phyloP scores from a whole-genome alignment of 176 grass and related monocot species.

The Carex pumila region DNA sequence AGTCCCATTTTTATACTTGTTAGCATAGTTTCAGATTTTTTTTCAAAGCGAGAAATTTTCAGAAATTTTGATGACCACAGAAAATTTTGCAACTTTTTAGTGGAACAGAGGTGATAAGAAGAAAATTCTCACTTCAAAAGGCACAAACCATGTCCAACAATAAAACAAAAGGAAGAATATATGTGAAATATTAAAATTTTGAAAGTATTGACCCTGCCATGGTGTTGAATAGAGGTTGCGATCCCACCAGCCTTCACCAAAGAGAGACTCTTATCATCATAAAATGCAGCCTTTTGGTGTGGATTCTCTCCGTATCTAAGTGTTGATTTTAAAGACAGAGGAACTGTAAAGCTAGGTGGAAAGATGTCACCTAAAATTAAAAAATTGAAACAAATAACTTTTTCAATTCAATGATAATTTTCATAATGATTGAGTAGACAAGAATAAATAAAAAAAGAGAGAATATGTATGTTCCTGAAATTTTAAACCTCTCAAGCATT shows the following conservation, averaged over 20 bases:
- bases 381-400: background rate
- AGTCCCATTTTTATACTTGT: background rate
- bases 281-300: constrained; percentile 90
- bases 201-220: constrained; percentile 53
- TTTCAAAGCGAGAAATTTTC: background rate
- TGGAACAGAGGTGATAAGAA: background rate
- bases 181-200: background rate
- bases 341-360: constrained; percentile 69
- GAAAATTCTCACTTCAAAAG: background rate
- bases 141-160: background rate
- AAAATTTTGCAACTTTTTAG: background rate
- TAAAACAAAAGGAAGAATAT: background rate
- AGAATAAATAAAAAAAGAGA: background rate
- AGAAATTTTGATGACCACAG: background rate
- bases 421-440: background rate
- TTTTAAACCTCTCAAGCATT: background rate
- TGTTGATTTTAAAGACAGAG: constrained; percentile 49
- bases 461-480: background rate
- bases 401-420: background rate
- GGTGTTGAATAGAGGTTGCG: constrained; percentile 81
- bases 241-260: constrained; percentile 66
- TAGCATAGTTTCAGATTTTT: background rate
- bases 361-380: constrained; percentile 49
- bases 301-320: constrained; percentile 97
- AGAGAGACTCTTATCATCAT: constrained; percentile 76